phyloP scores from a whole-genome alignment of 768 basidiomycete species.

The Phanerochaete carnosa region DNA sequence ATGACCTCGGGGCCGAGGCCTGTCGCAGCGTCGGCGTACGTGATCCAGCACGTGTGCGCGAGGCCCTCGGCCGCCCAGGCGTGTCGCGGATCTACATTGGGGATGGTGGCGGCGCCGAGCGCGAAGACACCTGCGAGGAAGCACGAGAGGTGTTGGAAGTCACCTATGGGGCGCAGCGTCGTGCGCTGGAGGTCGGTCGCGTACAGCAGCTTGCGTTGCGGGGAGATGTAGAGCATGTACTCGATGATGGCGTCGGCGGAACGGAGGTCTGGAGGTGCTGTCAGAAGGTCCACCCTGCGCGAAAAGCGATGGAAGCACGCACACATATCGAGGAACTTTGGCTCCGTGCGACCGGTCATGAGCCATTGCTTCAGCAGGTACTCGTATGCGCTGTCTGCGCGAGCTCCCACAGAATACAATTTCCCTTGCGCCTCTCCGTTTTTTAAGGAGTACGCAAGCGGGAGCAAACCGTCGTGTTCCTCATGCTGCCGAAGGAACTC shows the following conservation, averaged over 20 bases:
- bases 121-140: conserved; percentile 78
- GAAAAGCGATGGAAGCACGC: conserved; percentile 23
- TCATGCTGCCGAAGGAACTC: conserved; percentile 34
- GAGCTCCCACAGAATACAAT: conserved; percentile 18
- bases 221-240: conserved; percentile 64
- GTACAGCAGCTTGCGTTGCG: conserved; percentile 64
- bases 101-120: conserved; percentile 63
- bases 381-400: conserved; percentile 68
- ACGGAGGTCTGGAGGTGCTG: conserved; percentile 46
- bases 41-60: conserved; percentile 68
- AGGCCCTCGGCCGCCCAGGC: conserved; percentile 79
- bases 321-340: conserved; percentile 66
- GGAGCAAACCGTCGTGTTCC: conserved; percentile 14
- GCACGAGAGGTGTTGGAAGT: conserved; percentile 75
- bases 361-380: conserved; percentile 78
- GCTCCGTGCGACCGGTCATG: conserved; percentile 62
- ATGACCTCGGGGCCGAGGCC: conserved; percentile 71
- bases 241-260: conserved; percentile 59
- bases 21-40: conserved; percentile 66
- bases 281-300: not conserved
- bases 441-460: conserved; percentile 15
- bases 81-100: conserved; percentile 46
- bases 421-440: conserved; percentile 4
- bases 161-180: conserved; percentile 3
- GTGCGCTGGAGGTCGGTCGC: conserved; percentile 52